phyloP scores from a whole-genome alignment of 1,284 basidiomycete species.

The Trichosporon sp. region DNA sequence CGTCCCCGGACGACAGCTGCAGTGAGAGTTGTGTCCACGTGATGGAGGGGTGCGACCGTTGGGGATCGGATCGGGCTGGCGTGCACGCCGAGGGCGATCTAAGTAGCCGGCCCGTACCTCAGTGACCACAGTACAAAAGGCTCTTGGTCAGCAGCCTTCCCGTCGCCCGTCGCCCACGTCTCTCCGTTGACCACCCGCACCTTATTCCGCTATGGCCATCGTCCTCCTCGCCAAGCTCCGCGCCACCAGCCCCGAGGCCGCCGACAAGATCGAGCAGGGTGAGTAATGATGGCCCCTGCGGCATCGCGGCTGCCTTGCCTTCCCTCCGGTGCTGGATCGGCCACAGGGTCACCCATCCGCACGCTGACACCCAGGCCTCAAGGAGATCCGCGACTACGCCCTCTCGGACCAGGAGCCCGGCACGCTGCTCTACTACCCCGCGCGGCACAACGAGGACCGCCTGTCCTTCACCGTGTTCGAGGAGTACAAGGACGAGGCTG shows the following conservation, averaged over 20 bases:
- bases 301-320: too few relatives aligned
- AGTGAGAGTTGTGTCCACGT: neutral
- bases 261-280: constrained; percentile 14
- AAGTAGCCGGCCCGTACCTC: neutral
- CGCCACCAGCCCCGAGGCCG: constrained; percentile 7
- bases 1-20: too few relatives aligned
- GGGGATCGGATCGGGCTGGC: neutral
- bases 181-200: neutral
- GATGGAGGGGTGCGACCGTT: neutral
- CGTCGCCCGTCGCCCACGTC: neutral
- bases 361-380: constrained; percentile 11
- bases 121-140: neutral
- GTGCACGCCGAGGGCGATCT: neutral
- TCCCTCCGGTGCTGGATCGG: neutral
- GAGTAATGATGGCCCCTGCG: too few relatives aligned
- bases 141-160: neutral
- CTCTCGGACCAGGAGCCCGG: constrained; percentile 16
- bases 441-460: constrained; percentile 10
- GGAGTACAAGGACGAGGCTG: constrained; percentile 17
- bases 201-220: constrained; percentile 7
- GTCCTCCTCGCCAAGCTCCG: constrained; percentile 11
- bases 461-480: constrained; percentile 17
- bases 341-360: neutral
- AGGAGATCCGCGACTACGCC: constrained; percentile 10
- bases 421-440: constrained; percentile 8